Evolutionary conservation across 257 asterid genomes (phyloP), one percentile per base, ranked within the genome.

Genomic region (Thymus mandschuricus): DNA sequence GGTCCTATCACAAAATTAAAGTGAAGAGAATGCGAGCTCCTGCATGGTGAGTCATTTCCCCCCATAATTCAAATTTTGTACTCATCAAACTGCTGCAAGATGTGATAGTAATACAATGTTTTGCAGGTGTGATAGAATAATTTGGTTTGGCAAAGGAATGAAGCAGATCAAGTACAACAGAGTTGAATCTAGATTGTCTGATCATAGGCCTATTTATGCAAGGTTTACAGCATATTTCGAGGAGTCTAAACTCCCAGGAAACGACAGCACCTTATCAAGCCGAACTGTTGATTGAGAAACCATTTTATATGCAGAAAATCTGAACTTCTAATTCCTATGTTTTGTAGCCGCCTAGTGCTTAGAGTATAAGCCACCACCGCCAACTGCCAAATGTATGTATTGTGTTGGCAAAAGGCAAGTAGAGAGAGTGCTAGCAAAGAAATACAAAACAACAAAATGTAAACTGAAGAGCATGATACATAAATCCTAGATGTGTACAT

Each of bases 81-180:
- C 28, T 69, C 35, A 40, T 44, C 28, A n/a, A 60, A 57, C 57
- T 62, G 73, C 10, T 40, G 40, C 50, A 2, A 60, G 12, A 70
- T 51, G 40, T 75, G 69, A 79, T 43, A 33, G 8, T 64, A 3
- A 60, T 21, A 54, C 43, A 66, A 51, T 21, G 43, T 81, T 64
- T 48, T 80, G 82, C 48, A 87, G 94, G 91, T 87, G 94, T 69
- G 94, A 87, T 50, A 68, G 91, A 55, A 87, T 87, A 64, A 87
- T 87, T 72, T 85, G 85, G 89, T 83, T 74, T 68, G 91, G 94
- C 52, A 73, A 80, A 48, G 89, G 91, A 74, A 64, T 87, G 76
- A 77, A 80, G 76, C 91, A 85, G 75, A 83, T 74, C 1, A 72
- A 69, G 74, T 87, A 87, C 73, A 68, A 58, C 63, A 82, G 94